Conservation (phyloP, 176 grass and related monocot genomes). For the Zea luxurians region DNA sequence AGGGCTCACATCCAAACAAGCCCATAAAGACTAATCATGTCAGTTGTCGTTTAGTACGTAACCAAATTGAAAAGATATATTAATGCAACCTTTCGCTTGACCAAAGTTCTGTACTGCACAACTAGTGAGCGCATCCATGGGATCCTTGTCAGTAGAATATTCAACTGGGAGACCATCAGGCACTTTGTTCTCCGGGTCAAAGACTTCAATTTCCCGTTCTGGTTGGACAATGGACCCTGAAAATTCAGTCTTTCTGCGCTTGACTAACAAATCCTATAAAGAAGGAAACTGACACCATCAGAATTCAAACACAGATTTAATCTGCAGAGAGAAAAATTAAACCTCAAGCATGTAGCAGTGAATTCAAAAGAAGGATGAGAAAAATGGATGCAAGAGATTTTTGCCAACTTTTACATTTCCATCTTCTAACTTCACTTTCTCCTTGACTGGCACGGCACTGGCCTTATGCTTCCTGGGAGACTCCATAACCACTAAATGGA, state of each 20-base stretch:
- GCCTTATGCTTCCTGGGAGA: constrained; percentile 6
- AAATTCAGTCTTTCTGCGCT: constrained; percentile 33
- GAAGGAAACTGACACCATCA: not conserved
- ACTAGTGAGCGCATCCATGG: not conserved
- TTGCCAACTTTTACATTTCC: constrained; percentile 25
- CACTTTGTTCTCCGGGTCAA: not conserved
- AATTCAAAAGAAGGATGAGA: not conserved
- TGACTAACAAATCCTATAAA: constrained; percentile 25
- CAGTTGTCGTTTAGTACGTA: not conserved
- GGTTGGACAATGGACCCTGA: constrained; percentile 6
- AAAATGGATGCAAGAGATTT: constrained; percentile 9
- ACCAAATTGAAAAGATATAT: not conserved
- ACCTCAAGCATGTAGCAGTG: not conserved
- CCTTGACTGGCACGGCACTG: not conserved
- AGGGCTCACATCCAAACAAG: not conserved
- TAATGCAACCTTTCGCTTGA: constrained; percentile 1
- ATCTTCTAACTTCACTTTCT: constrained; percentile 24
- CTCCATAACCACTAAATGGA: constrained; percentile 18
- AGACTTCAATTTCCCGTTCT: not conserved
- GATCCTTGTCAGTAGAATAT: constrained; percentile 4
- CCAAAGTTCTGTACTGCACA: constrained; percentile 29
- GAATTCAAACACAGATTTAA: constrained; percentile 11
- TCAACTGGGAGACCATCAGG: not conserved
- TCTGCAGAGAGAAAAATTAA: not conserved
- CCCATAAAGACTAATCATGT: not conserved